phyloP scores from a whole-genome alignment of 75 land plant genomes.

The Pinus taeda region DNA sequence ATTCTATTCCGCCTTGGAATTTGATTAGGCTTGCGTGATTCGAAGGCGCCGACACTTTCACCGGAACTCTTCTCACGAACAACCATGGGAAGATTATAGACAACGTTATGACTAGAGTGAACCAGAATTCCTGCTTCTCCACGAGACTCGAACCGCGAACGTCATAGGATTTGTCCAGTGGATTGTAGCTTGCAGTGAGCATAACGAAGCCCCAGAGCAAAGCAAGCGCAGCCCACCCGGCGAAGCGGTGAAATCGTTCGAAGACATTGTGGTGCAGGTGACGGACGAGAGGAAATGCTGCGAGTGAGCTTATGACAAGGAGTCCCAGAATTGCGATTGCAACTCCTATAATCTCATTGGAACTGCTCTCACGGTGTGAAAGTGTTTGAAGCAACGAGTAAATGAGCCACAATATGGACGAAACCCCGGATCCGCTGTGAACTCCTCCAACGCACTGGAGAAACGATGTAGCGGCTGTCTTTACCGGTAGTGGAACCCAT shows the following conservation, averaged over 20 bases:
- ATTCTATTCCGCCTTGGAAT: slow-evolving; percentile 38
- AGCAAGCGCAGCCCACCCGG: slow-evolving; percentile 47
- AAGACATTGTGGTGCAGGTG: slow-evolving; percentile 31
- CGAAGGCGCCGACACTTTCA: slow-evolving; percentile 33
- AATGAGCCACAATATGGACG: slow-evolving; percentile 45
- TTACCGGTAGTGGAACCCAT: slow-evolving; percentile 48
- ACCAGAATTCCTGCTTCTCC: slow-evolving; percentile 41
- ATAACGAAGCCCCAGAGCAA: slow-evolving; percentile 25
- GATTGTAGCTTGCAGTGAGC: slow-evolving; percentile 41
- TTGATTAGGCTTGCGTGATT: slow-evolving; percentile 50
- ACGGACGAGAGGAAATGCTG: slow-evolving; percentile 60
- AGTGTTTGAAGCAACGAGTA: slow-evolving; percentile 30
- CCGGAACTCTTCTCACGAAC: slow-evolving; percentile 38
- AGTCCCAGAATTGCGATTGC: slow-evolving; percentile 31
- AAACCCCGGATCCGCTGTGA: slow-evolving; percentile 45
- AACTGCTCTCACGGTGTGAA: slow-evolving; percentile 14
- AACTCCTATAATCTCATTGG: slow-evolving; percentile 11
- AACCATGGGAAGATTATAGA: slow-evolving; percentile 56
- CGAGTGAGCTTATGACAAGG: slow-evolving; percentile 28
- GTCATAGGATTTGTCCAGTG: slow-evolving; percentile 24
- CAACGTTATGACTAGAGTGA: slow-evolving; percentile 43
- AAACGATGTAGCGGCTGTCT: slow-evolving; percentile 26
- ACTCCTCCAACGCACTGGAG: slow-evolving; percentile 59
- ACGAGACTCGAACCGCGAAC: slow-evolving; percentile 9
- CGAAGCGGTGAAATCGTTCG: slow-evolving; percentile 49